Percentiles rank a stretch among this genome's conserved stretches.
Conservation (phyloP, 2,329 filamentous ascomycete genomes). For the Juglanconis juglandina region DNA sequence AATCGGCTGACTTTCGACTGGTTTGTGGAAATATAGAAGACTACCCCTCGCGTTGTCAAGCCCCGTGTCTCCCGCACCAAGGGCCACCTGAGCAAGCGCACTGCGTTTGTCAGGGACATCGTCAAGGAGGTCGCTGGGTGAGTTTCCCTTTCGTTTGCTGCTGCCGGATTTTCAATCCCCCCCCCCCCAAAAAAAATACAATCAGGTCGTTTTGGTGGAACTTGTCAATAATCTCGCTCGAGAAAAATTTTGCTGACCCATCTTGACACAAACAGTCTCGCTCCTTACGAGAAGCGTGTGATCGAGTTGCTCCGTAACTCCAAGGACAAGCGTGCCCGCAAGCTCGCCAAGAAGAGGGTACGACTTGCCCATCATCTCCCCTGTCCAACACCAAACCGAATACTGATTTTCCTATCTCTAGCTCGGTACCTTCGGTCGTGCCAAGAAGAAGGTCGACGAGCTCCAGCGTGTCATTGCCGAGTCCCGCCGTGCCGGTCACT, state of each 20-base stretch:
- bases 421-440: conserved; percentile 98
- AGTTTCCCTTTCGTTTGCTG: conserved; percentile 33
- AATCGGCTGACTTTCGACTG: conserved; percentile 31
- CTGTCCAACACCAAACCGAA: not conserved
- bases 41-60: conserved; percentile 74
- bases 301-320: conserved; percentile 98
- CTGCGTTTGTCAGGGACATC: conserved; percentile 93
- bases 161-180: not conserved
- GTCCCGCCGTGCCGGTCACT: conserved; percentile 68
- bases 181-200: no score
- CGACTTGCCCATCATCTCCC: conserved; percentile 34
- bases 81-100: conserved; percentile 95
- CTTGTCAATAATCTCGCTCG: not conserved
- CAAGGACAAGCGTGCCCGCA: conserved; percentile 98
- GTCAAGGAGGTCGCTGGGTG: conserved; percentile 98
- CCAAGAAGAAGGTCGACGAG: conserved; percentile 99
- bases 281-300: conserved; percentile 95
- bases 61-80: conserved; percentile 80
- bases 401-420: conserved; percentile 36
- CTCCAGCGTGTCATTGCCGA: conserved; percentile 97
- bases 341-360: conserved; percentile 99
- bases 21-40: conserved; percentile 60
- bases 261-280: conserved; percentile 53
- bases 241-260: conserved; percentile 10
- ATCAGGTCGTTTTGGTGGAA: no score